Evolutionary conservation across 2,329 filamentous ascomycete species (phyloP), one percentile per base, ranked within the genome.

Genomic region (Pestalotiopsis sp.): DNA sequence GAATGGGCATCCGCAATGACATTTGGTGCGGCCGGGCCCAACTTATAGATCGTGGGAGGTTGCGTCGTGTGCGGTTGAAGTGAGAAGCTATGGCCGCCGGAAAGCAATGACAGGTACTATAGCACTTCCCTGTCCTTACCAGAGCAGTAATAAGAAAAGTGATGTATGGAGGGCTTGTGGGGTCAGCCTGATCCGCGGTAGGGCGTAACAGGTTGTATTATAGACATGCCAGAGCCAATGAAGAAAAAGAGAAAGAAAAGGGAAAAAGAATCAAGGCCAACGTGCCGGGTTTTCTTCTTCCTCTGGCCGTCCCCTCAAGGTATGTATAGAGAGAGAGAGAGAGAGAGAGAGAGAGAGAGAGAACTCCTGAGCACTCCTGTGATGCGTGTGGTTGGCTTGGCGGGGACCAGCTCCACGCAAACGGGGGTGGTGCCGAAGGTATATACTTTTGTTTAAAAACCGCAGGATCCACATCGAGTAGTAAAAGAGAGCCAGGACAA

Each of bases 201-300:
- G 45, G 70, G 70, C 67, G 72, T 71, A 73, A 52, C 45, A n/a
- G 71, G 71, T 72, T 70, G 68, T 70, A 73, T 75, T 74, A 74
- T 74, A 76, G 70, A 66, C 70, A 74, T 72, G 66, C 73, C 45
- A 52, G 45, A 52, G 45, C 45, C 45, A 52, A 52, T 52, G 14
- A 52, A n/a, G 45, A 52, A 52, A 52, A 17, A 52, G 45, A n/a
- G 20, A 52, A 52, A 52, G 17, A n/a, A n/a, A 52, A 9, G 67
- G 67, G 66, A 62, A 20, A 23, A 36, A 14, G 25, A 49, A 23
- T 23, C 23, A 36, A 65, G 25, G 11, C 20, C 17, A n/a, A 52
- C 14, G 45, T 52, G 17, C 20, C 20, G 45, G 17, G 45, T n/a
- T 13, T 20, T 20, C 38, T 14, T 20, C 20, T 25, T 52, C 20